Conservation (phyloP, 192 early-diverging fungal genomes). For the Entomortierella lignicola region DNA sequence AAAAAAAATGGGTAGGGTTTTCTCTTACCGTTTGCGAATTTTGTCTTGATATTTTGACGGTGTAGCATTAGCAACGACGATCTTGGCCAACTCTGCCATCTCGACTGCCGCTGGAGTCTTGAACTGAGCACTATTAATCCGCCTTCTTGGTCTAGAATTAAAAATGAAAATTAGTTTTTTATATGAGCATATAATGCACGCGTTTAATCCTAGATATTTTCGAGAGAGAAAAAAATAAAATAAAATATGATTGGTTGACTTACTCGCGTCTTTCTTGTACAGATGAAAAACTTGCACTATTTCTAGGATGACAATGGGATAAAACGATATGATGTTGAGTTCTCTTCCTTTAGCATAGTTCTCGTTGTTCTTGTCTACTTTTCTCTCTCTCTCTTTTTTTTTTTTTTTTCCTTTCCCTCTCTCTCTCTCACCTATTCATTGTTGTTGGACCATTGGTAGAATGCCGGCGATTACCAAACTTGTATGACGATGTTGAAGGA, state of each 20-base stretch:
- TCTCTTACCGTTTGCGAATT: conserved; percentile 35
- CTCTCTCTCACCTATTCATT: neutral
- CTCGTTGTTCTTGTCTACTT: neutral
- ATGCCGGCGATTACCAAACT: neutral
- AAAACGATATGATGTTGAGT: too few relatives aligned
- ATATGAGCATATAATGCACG: too few relatives aligned
- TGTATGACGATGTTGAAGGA: conserved; percentile 4
- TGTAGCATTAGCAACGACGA: conserved; percentile 40
- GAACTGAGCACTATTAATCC: conserved; percentile 49
- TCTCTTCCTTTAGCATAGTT: too few relatives aligned
- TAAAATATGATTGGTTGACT: too few relatives aligned
- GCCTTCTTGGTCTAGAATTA: conserved; percentile 24
- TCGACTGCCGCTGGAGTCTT: conserved; percentile 34
- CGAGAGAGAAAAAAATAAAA: too few relatives aligned
- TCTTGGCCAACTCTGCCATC: conserved; percentile 28
- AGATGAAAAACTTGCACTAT: too few relatives aligned
- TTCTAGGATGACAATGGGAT: too few relatives aligned
- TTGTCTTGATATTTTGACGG: conserved; percentile 48
- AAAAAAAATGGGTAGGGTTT: neutral
- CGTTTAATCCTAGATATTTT: too few relatives aligned
- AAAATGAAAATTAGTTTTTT: neutral
- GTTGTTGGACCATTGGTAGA: neutral
- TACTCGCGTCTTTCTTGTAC: too few relatives aligned
- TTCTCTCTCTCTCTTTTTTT: neutral
- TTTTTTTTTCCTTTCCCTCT: neutral